A percentile compares a stretch with the other conserved stretches of the same genome.
Conservation (phyloP, 1,284 basidiomycete species). For the Thelephora terrestris region DNA sequence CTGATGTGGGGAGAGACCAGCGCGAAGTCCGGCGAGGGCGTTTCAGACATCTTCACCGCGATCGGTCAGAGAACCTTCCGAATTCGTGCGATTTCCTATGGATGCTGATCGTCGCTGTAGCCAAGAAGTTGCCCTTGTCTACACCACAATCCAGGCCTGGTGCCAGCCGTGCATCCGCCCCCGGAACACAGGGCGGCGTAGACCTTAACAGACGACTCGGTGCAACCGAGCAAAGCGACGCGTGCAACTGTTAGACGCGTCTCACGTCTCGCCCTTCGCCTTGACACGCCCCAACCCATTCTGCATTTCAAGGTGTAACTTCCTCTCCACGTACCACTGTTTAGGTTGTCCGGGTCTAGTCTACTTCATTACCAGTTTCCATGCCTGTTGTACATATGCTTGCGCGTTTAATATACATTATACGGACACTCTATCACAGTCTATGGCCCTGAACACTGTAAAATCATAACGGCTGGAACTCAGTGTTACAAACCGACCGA, state of each 20-base stretch:
- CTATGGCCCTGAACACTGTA: neutral
- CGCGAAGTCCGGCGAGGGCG: slow-evolving; percentile 89
- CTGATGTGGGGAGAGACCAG: slow-evolving; percentile 95
- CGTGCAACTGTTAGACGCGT: slow-evolving; percentile 60
- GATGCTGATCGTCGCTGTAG: slow-evolving; percentile 28
- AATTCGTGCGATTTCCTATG: neutral
- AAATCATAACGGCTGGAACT: neutral
- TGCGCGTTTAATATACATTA: slow-evolving; percentile 9
- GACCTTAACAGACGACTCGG: slow-evolving; percentile 61
- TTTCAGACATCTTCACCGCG: slow-evolving; percentile 79
- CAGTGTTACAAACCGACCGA: no score
- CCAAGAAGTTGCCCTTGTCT: slow-evolving; percentile 74
- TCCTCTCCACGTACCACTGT: slow-evolving; percentile 11
- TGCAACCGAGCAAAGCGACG: slow-evolving; percentile 42
- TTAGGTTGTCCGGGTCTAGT: slow-evolving; percentile 6
- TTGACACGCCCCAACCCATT: neutral
- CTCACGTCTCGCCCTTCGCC: slow-evolving; percentile 1
- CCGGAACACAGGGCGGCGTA: slow-evolving; percentile 48
- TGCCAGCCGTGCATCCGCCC: slow-evolving; percentile 34
- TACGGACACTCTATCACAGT: slow-evolving; percentile 5
- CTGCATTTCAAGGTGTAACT: neutral
- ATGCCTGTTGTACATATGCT: no score
- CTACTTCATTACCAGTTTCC: no score
- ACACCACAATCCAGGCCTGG: slow-evolving; percentile 53
- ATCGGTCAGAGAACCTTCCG: slow-evolving; percentile 49